Conservation (phyloP, 345 rosid species). For the Bruguiera sexangula region DNA sequence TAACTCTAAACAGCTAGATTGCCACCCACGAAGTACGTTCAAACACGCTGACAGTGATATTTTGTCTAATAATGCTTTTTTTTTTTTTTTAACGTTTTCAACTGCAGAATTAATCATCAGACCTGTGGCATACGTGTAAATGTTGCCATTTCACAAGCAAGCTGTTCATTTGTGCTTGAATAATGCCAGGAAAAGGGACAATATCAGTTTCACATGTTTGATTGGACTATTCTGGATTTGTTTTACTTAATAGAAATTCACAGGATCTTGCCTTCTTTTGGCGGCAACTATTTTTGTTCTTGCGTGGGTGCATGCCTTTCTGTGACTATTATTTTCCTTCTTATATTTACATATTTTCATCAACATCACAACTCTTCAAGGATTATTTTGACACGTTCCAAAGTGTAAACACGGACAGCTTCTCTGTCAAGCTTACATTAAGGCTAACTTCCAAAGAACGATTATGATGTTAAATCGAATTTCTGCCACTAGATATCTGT, state of each 20-base stretch:
- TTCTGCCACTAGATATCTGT: too few species aligned
- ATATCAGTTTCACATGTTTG: background rate
- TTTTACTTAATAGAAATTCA: background rate
- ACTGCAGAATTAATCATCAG: background rate
- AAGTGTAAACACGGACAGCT: too few species aligned
- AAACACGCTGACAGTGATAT: background rate
- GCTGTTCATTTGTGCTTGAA: background rate
- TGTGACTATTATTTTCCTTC: too few species aligned
- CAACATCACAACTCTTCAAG: too few species aligned
- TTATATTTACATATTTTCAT: too few species aligned
- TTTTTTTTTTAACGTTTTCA: background rate
- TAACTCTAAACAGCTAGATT: background rate
- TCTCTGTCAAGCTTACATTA: too few species aligned
- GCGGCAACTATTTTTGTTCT: background rate
- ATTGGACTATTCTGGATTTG: background rate
- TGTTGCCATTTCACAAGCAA: background rate
- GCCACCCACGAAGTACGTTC: background rate
- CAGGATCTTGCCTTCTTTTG: background rate
- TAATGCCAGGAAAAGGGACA: background rate
- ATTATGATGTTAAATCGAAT: too few species aligned
- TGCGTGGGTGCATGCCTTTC: too few species aligned
- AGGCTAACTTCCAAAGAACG: too few species aligned
- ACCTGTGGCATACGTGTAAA: background rate
- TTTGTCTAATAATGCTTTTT: background rate
- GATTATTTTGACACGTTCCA: too few species aligned